Base-by-base conservation (phyloP, 208 protist genomes). In the Trypanosomatidae sp. region DNA sequence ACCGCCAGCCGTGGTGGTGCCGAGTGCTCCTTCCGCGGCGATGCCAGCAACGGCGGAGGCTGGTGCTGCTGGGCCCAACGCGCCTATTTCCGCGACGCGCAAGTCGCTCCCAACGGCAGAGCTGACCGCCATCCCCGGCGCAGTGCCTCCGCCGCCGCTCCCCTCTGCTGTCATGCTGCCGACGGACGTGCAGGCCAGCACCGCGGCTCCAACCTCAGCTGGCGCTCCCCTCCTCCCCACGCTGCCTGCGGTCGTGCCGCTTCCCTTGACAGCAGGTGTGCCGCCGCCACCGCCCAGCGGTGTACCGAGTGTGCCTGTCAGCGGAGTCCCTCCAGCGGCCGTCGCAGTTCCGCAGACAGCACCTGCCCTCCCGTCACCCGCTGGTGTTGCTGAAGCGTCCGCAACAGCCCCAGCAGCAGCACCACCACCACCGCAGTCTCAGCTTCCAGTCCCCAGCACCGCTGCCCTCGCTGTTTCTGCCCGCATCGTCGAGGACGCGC, bases 21-120 rank as follows among this genome's bases (percentile, higher is more conserved):
- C 41, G 30, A 28, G 7, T 1, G 28, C n/a, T 19, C 49, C 58
- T 3, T 6, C 49, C 4, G 46, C 30, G 13, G 25, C n/a, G n/a
- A n/a, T n/a, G n/a, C n/a, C n/a, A n/a, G n/a, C n/a, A n/a, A n/a
- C n/a, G n/a, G n/a, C n/a, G n/a, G n/a, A n/a, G n/a, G n/a, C n/a
- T n/a, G n/a, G n/a, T n/a, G n/a, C n/a, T n/a, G n/a, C n/a, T n/a
- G n/a, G n/a, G n/a, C n/a, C 17, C 17, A 74, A 79, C 56, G 67
- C 66, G 0, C 62, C 74, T 2, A 52, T 30, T 6, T 36, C 43
- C 0, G 73, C 44, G 50, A 47, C 44, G 62, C 59, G 74, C 74
- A 73, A 79, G 49, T 73, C 74, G n/a, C n/a, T 65, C 4, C 50
- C 74, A 13, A 73, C 3, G 39, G 58, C 49, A 9, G 13, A 25